Evolutionary conservation across 75 land plant species (phyloP).

Genomic region (Pinus albicaulis): DNA sequence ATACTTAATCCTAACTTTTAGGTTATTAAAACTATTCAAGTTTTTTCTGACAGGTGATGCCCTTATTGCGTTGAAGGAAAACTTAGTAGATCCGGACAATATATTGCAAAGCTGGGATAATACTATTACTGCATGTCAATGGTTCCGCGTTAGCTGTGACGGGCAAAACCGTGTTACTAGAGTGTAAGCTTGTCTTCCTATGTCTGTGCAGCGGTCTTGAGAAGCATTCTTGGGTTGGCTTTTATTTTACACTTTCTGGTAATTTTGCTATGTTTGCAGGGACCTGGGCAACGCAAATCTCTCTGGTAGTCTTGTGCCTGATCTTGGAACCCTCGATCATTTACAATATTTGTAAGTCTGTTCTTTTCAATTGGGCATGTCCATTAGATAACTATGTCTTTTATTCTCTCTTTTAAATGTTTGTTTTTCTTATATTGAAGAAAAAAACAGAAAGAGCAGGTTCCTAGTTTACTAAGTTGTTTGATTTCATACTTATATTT

Average conservation of each 20-base stretch:
- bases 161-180: constrained; percentile 28
- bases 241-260: not conserved
- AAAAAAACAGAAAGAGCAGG: too few relatives aligned
- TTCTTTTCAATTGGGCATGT: not conserved
- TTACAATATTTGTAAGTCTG: constrained; percentile 38
- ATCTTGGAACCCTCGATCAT: constrained; percentile 33
- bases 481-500: too few relatives aligned
- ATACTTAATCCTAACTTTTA: too few relatives aligned
- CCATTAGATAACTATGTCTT: too few relatives aligned
- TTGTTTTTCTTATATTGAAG: too few relatives aligned
- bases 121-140: constrained; percentile 41
- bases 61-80: constrained; percentile 20
- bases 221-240: not conserved
- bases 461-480: too few relatives aligned
- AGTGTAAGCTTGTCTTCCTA: constrained; percentile 17
- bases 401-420: too few relatives aligned
- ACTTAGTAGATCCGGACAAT: constrained; percentile 36
- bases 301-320: constrained; percentile 31
- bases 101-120: constrained; percentile 51
- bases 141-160: constrained; percentile 49
- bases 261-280: constrained; percentile 9
- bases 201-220: not conserved
- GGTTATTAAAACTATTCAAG: not conserved
- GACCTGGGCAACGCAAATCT: constrained; percentile 41
- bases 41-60: constrained; percentile 29